Conservation (phyloP, 352 stramenopile genomes). For the Phytophthora pini region DNA sequence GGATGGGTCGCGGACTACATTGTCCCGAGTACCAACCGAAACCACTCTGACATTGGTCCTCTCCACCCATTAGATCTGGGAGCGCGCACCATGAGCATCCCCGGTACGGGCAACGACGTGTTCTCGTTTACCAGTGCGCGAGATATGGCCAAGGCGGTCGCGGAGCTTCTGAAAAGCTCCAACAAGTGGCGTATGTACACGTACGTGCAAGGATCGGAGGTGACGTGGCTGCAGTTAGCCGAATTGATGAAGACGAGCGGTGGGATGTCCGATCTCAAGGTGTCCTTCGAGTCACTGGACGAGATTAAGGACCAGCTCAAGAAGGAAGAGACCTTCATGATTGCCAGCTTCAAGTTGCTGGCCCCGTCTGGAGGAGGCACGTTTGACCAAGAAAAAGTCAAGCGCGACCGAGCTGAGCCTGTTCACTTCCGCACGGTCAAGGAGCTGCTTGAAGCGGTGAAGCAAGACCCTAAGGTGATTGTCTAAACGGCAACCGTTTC, state of each 20-base stretch:
- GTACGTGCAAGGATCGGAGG: constrained; percentile 42
- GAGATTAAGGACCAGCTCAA: constrained; percentile 23
- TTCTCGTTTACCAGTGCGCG: constrained; percentile 37
- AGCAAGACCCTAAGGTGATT: constrained; percentile 26
- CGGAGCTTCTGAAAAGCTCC: constrained; percentile 26
- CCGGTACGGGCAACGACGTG: constrained; percentile 36
- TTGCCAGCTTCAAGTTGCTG: constrained; percentile 34
- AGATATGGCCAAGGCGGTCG: constrained; percentile 28
- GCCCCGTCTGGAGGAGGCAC: constrained; percentile 1
- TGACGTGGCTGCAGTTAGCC: constrained; percentile 40
- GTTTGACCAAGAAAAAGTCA: constrained; percentile 39
- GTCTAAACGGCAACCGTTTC: constrained; percentile 3
- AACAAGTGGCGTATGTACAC: constrained; percentile 42
- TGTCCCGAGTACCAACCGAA: constrained; percentile 35
- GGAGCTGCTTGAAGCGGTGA: constrained; percentile 30
- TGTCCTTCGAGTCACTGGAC: constrained; percentile 25
- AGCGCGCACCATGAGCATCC: constrained; percentile 43
- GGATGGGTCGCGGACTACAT: constrained; percentile 45
- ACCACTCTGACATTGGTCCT: constrained; percentile 28
- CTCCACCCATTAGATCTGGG: constrained; percentile 28
- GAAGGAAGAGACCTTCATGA: constrained; percentile 13
- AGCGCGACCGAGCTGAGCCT: constrained; percentile 35
- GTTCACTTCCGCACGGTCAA: constrained; percentile 37
- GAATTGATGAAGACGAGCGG: constrained; percentile 30
- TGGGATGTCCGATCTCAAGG: constrained; percentile 28